Evolutionary conservation across 768 basidiomycete genomes (phyloP), one percentile per base, ranked within the genome.

Genomic region (Strobilomyces dryophilus): DNA sequence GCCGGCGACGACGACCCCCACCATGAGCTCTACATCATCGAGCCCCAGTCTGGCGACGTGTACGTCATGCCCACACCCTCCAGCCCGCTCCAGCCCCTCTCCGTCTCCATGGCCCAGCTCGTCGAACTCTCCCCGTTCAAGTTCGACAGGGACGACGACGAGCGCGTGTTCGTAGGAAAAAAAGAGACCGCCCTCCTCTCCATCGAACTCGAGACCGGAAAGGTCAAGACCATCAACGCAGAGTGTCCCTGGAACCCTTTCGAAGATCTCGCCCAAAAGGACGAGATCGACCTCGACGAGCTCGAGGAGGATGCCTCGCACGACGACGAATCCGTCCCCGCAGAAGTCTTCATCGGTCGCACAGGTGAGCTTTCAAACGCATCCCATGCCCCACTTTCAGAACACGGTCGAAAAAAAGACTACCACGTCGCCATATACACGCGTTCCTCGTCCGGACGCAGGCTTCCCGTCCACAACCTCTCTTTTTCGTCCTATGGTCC

Each of bases 401-500:
- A 55, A 55, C 46, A n/a, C 20, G 7, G 4, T 55, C 49, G 45
- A 43, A 24, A 24, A 24, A 60, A 68, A 92, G 95, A 98, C 65
- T 98, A 98, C 63, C 84, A 90, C 55, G 83, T 99, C 51, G 81
- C 89, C 37, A 94, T 98, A 48, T 83, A 85, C 68, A 79, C 84
- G 14, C 80, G 80, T 20, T 63, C 73, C 1, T 55, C 69, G 5
- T 67, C 71, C 4, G 66, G 68, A 21, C 67, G 68, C 8, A 68
- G 64, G 17, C 64, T 78, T 7, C 80, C 78, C 20, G 74, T 82
- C 12, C 95, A 98, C 61, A 89, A 89, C 49, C 79, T 98, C 15
- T 84, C 85, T 0, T 97, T 94, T 70, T 95, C 95, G 0, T 82
- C 86, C 0, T 98, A 98, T 68, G 92, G 93, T 0, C 93, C 95